Evolutionary conservation across 176 grass and related monocot genomes (phyloP).

Genomic region (Bromus sterilis): DNA sequence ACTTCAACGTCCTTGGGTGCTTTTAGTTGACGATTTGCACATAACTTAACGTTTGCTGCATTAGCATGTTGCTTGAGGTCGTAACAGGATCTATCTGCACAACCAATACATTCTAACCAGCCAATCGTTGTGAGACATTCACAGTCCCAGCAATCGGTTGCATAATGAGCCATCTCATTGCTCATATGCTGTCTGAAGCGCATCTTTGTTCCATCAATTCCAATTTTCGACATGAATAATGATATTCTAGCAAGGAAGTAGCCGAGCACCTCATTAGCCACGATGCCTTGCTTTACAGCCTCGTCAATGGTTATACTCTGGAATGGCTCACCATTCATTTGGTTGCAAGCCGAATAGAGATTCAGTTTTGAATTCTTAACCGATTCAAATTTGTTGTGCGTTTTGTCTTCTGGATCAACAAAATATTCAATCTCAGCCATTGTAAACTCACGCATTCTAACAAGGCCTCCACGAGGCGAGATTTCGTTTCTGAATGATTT

Average conservation of each 20-base stretch:
- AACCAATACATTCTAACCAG: conserved; percentile 67
- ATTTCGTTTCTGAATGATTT: no score
- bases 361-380: no score
- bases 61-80: no score
- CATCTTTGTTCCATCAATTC: conserved; percentile 45
- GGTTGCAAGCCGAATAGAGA: no score
- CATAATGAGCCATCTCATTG: conserved; percentile 86
- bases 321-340: no score
- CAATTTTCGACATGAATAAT: no score
- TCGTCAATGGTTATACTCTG: no score
- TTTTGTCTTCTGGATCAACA: conserved; percentile 70
- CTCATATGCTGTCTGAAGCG: conserved; percentile 65
- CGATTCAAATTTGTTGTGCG: conserved; percentile 66
- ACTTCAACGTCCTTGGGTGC: no score
- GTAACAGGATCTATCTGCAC: conserved; percentile 69
- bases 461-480: conserved; percentile 61
- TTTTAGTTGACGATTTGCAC: no score
- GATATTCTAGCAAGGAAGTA: conserved; percentile 80
- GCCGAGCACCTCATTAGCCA: conserved; percentile 67
- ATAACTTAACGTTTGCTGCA: no score
- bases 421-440: conserved; percentile 74
- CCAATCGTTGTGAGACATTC: no score
- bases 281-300: no score
- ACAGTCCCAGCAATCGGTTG: conserved; percentile 73
- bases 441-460: conserved; percentile 65